Base-by-base conservation (phyloP, 441 rosid species). In the Gossypium schwendimanii region DNA sequence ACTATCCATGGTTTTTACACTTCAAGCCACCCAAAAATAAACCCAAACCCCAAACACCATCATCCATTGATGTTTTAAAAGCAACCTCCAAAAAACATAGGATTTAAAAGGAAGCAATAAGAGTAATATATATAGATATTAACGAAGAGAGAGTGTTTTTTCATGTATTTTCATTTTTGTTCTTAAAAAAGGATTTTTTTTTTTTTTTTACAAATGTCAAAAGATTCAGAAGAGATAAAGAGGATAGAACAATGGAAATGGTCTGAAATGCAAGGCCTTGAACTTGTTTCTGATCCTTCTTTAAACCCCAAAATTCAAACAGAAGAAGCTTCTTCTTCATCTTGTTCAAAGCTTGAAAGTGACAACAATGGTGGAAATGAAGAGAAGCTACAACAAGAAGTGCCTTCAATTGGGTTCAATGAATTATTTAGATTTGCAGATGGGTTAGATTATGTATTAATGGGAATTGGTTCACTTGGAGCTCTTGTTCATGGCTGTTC, bases 251-350 rank as follows among this genome's bases (percentile, higher is more conserved):
- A 88, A 75, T 95, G 97, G 98, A 91, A 87, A 83, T 95, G 98
- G 95, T 88, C 97, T 20, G 97, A 93, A 89, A 90, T 95, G 95
- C 97, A 93, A 90, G 97, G 98, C 53, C 94, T 93, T 81, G 99
- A 95, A 81, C 98, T 93, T 74, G 79, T 87, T 39, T 77, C 97
- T 62, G 62, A 85, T 78, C 69, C 84, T 24, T 57, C 86, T 75
- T 75, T 85, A 63, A 75, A 73, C 74, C 77, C 83, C 93, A 91
- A 59, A 75, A 57, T 71, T 72, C 82, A 55, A 3, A 63, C 68
- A 23, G 7, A 15, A 2, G 62, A 24, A 11, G 41, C 70, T 49
- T 55, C 81, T 12, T 70, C 68, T 20, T 65, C 70, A 0, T 67
- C 82, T 2, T 88, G 80, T 77, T 75, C 83, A 6, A 80, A 73